Conservation (phyloP, 2,329 filamentous ascomycete species). For the Helminthosporium solani region DNA sequence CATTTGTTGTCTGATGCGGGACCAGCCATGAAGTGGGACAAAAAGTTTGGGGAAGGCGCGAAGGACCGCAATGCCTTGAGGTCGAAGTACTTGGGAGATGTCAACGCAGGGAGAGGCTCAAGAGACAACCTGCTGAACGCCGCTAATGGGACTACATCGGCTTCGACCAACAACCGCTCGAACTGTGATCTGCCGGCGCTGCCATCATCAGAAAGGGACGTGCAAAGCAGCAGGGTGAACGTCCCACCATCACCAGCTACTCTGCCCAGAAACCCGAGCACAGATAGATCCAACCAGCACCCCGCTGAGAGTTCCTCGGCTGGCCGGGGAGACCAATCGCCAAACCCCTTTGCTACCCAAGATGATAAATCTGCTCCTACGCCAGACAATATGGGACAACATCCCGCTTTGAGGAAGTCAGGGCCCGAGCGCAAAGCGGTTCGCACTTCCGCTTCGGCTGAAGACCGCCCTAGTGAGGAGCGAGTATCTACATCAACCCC, state of each 20-base stretch:
- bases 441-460: slow-evolving; percentile 11
- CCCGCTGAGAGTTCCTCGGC: slow-evolving; percentile 32
- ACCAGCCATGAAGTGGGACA: slow-evolving; percentile 95
- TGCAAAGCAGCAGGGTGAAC: slow-evolving; percentile 20
- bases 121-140: slow-evolving; percentile 45
- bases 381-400: slow-evolving; percentile 33
- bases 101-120: slow-evolving; percentile 68
- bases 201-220: slow-evolving; percentile 33
- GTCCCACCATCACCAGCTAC: slow-evolving; percentile 33
- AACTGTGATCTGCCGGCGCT: slow-evolving; percentile 47
- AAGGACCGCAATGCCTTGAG: slow-evolving; percentile 85
- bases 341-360: slow-evolving; percentile 10
- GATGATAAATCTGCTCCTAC: slow-evolving; percentile 31
- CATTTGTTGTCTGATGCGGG: slow-evolving; percentile 83
- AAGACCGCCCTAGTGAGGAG: slow-evolving; percentile 23
- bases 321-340: slow-evolving; percentile 25
- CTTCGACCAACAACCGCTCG: slow-evolving; percentile 23
- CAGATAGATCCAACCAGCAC: slow-evolving; percentile 11
- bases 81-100: slow-evolving; percentile 79
- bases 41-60: slow-evolving; percentile 87
- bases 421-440: slow-evolving; percentile 32
- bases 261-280: slow-evolving; percentile 18
- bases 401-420: slow-evolving; percentile 45
- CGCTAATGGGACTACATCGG: slow-evolving; percentile 35
- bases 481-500: slow-evolving; percentile 9